phyloP scores from a whole-genome alignment of 495 filamentous ascomycete species.

The Penicillium psychrofluorescens region DNA sequence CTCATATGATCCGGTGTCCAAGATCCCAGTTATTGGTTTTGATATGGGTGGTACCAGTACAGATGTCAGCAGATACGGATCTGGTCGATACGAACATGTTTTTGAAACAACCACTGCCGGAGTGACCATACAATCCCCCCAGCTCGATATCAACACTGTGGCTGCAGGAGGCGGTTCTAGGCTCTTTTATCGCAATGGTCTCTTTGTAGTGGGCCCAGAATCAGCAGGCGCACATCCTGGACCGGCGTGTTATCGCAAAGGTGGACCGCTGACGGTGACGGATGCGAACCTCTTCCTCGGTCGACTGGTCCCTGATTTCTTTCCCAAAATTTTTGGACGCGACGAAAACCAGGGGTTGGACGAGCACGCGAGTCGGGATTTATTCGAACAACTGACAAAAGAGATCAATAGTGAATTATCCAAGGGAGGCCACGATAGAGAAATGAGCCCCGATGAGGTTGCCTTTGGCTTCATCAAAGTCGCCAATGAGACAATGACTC shows the following conservation, averaged over 20 bases:
- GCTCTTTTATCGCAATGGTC: conserved; percentile 75
- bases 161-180: conserved; percentile 86
- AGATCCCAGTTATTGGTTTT: conserved; percentile 83
- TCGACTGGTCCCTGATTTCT: conserved; percentile 81
- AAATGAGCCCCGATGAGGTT: conserved; percentile 74
- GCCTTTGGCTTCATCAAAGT: conserved; percentile 65
- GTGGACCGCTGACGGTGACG: conserved; percentile 81
- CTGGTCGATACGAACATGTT: conserved; percentile 81
- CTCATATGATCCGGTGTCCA: conserved; percentile 71
- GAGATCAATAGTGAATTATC: conserved; percentile 56
- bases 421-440: conserved; percentile 40
- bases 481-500: conserved; percentile 92
- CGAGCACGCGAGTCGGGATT: conserved; percentile 55
- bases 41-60: conserved; percentile 94
- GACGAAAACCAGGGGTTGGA: conserved; percentile 78
- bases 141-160: conserved; percentile 93
- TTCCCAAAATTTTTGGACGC: conserved; percentile 87
- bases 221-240: conserved; percentile 84
- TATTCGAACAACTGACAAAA: conserved; percentile 64
- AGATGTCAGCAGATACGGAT: conserved; percentile 70
- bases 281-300: conserved; percentile 87
- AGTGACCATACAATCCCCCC: conserved; percentile 86
- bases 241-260: conserved; percentile 87
- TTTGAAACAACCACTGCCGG: conserved; percentile 93
- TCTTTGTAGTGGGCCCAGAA: conserved; percentile 90